These are phyloP conservation scores for Neurospora sublineolata DNA, from an alignment of 495 filamentous ascomycete species.

Conservation along the genomic window DNA sequence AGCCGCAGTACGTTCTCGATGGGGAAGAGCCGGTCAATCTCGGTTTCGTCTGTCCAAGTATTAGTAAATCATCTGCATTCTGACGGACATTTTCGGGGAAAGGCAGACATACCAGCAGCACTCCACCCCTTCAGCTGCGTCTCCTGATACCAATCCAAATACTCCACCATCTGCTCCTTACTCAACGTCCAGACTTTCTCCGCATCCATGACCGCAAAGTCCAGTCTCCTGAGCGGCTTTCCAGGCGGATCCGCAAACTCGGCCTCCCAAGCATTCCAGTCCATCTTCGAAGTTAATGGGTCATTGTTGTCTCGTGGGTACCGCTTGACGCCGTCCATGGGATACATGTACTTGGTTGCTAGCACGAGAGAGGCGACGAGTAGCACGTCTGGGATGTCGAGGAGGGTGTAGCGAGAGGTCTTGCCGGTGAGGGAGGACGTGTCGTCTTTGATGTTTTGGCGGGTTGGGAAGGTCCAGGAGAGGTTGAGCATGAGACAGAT, in stretches of 20 bases:
- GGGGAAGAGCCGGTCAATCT: slow-evolving; percentile 38
- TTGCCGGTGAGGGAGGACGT: background rate
- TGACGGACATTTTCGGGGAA: too few relatives aligned
- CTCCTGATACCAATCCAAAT: slow-evolving; percentile 81
- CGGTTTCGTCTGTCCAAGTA: slow-evolving; percentile 24
- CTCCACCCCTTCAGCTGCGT: slow-evolving; percentile 46
- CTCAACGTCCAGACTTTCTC: slow-evolving; percentile 59
- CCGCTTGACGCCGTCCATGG: slow-evolving; percentile 53
- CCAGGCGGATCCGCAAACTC: slow-evolving; percentile 31
- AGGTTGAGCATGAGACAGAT: slow-evolving; percentile 46
- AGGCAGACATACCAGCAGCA: slow-evolving; percentile 28
- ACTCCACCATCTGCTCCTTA: slow-evolving; percentile 58
- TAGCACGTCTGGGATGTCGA: slow-evolving; percentile 59
- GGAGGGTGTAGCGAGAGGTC: slow-evolving; percentile 10
- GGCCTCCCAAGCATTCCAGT: slow-evolving; percentile 63
- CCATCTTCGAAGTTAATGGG: slow-evolving; percentile 46
- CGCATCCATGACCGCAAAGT: slow-evolving; percentile 43
- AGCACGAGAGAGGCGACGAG: slow-evolving; percentile 64
- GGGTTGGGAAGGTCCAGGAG: slow-evolving; percentile 43
- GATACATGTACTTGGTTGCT: slow-evolving; percentile 65
- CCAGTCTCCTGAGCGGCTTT: slow-evolving; percentile 9
- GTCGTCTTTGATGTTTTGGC: slow-evolving; percentile 10
- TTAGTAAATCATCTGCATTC: too few relatives aligned
- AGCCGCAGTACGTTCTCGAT: slow-evolving; percentile 11
- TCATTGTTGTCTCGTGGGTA: slow-evolving; percentile 46